phyloP scores from a whole-genome alignment of 495 filamentous ascomycete species.

The Beverwykella pulmonaria region DNA sequence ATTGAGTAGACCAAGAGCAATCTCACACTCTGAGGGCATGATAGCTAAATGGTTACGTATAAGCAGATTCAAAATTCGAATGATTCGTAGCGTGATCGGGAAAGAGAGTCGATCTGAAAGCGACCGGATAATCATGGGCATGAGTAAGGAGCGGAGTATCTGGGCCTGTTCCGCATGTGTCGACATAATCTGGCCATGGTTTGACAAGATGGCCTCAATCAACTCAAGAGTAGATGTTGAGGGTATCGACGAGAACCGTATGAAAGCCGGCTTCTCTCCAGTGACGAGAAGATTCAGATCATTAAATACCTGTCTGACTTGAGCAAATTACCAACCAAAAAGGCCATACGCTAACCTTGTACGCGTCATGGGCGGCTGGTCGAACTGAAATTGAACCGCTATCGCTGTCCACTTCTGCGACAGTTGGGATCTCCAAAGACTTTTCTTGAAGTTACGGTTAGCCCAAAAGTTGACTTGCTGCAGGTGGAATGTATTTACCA shows the following conservation, averaged over 20 bases:
- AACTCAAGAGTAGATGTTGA: slow-evolving; percentile 85
- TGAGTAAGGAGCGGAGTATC: slow-evolving; percentile 73
- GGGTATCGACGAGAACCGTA: slow-evolving; percentile 73
- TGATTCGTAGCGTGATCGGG: slow-evolving; percentile 76
- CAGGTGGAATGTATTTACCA: slow-evolving; percentile 51
- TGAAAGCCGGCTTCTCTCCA: slow-evolving; percentile 75
- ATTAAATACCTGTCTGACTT: slow-evolving; percentile 65
- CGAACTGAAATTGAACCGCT: slow-evolving; percentile 66
- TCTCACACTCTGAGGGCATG: slow-evolving; percentile 77
- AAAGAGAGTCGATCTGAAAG: slow-evolving; percentile 80
- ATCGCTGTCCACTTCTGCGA: slow-evolving; percentile 64
- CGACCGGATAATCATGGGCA: slow-evolving; percentile 78
- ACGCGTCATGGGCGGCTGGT: slow-evolving; percentile 82
- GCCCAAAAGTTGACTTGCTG: neutral
- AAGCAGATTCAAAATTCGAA: slow-evolving; percentile 78
- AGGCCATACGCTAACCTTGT: slow-evolving; percentile 54
- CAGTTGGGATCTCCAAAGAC: slow-evolving; percentile 54
- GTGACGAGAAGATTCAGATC: slow-evolving; percentile 89
- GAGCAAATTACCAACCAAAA: neutral
- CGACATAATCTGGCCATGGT: slow-evolving; percentile 78
- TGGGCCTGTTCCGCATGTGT: slow-evolving; percentile 79
- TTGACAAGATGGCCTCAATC: slow-evolving; percentile 83
- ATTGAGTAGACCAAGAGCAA: slow-evolving; percentile 80
- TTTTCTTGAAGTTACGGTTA: slow-evolving; percentile 41
- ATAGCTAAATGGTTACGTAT: slow-evolving; percentile 75